These are phyloP conservation scores for Botrytis tulipae DNA, from an alignment of 2,329 filamentous ascomycete genomes.

Conservation along the genomic window DNA sequence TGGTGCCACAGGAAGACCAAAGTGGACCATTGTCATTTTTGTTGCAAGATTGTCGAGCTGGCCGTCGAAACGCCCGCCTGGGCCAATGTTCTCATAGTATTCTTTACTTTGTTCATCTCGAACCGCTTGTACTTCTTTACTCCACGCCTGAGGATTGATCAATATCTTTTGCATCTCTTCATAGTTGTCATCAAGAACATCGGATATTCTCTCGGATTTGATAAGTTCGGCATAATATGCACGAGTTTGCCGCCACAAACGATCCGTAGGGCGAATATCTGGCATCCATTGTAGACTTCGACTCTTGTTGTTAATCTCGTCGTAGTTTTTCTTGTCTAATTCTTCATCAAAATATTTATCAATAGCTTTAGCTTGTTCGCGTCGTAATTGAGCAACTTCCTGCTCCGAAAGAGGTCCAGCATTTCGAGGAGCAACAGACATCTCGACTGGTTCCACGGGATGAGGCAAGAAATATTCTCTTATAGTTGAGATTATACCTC, in stretches of 20 bases:
- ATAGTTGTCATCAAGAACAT: slow-evolving; percentile 9
- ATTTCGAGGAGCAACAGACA: background rate
- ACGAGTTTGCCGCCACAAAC: background rate
- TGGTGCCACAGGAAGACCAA: slow-evolving; percentile 36
- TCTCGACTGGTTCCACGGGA: background rate
- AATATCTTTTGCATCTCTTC: slow-evolving; percentile 15
- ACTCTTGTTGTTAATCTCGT: slow-evolving; percentile 7
- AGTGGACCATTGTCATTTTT: slow-evolving; percentile 37
- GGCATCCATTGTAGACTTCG: slow-evolving; percentile 17
- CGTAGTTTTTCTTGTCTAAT: slow-evolving; percentile 13
- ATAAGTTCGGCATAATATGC: slow-evolving; percentile 4
- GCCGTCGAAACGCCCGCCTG: slow-evolving; percentile 11
- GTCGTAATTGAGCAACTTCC: slow-evolving; percentile 11
- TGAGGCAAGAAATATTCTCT: slow-evolving; percentile 12
- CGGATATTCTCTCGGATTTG: background rate
- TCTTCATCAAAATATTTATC: slow-evolving; percentile 20
- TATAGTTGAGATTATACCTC: background rate
- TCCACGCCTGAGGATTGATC: slow-evolving; percentile 10
- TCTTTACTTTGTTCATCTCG: slow-evolving; percentile 8
- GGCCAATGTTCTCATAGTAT: slow-evolving; percentile 9
- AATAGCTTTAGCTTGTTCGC: slow-evolving; percentile 14
- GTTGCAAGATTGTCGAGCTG: slow-evolving; percentile 34
- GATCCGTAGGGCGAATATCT: background rate
- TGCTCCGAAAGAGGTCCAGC: background rate
- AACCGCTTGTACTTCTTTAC: slow-evolving; percentile 3